These are phyloP conservation scores for Rhizomucor miehei DNA, from an alignment of 371 early-diverging fungal species.

Conservation along the genomic window DNA sequence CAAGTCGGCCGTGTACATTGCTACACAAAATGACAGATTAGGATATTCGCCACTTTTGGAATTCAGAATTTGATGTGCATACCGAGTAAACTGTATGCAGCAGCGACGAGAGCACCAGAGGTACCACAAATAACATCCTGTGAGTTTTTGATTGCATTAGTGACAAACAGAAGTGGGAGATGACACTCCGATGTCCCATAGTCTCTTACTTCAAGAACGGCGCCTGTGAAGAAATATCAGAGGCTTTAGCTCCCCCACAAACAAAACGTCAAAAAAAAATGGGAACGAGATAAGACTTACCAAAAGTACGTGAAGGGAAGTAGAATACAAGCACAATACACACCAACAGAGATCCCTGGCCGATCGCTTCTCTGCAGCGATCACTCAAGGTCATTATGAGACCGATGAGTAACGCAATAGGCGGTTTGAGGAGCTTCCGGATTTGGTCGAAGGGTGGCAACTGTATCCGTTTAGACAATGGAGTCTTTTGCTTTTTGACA, in stretches of 20 bases:
- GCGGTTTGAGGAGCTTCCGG: slow-evolving; percentile 32
- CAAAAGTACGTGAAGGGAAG: slow-evolving; percentile 20
- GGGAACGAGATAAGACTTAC: no score
- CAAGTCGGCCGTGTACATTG: slow-evolving; percentile 29
- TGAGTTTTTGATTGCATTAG: no score
- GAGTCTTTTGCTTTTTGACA: neutral
- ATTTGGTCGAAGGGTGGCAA: slow-evolving; percentile 24
- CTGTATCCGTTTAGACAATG: no score
- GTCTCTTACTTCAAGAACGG: no score
- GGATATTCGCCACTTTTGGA: neutral
- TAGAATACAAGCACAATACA: slow-evolving; percentile 20
- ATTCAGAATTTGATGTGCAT: neutral
- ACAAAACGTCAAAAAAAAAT: no score
- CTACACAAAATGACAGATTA: slow-evolving; percentile 10
- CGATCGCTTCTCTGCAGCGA: slow-evolving; percentile 9
- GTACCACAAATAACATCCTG: slow-evolving; percentile 32
- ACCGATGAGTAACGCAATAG: slow-evolving; percentile 27
- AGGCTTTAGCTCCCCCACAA: no score
- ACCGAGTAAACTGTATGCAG: slow-evolving; percentile 32
- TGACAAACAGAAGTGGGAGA: no score
- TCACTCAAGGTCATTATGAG: slow-evolving; percentile 21
- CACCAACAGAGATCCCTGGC: slow-evolving; percentile 11
- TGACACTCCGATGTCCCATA: no score
- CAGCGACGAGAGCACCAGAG: slow-evolving; percentile 23
- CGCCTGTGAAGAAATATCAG: no score